Evolutionary conservation across 148 eudicot genomes (phyloP), one percentile per base, ranked within the genome.

Genomic region (Euryodendron excelsum): DNA sequence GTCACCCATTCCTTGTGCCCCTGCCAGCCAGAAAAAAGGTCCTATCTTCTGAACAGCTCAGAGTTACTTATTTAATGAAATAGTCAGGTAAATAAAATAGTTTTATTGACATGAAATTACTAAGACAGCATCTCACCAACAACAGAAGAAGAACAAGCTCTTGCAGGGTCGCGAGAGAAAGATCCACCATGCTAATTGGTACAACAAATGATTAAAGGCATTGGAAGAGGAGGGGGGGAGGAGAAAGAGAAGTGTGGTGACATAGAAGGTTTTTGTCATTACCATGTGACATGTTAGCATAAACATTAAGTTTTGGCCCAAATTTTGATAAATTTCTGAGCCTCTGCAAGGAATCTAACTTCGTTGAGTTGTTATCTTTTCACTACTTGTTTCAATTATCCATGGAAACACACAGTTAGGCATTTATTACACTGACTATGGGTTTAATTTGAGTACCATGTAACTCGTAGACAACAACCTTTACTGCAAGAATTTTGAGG

Each of bases 1-100:
- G 97, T 89, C 53, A 93, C 88, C 99, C 99, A 95, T 82, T 95
- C 97, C 86, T 93, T 95, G 85, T 93, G 99, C 71, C 99, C 99
- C 99, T 95, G 82, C 62, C 75, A 50, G 63, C 72, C 27, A 14
- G 53, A 48, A 10, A 67, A 50, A 73, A 69, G 10, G 34, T 23
- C 37, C 23, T 7, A 41, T 30, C 27, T 59, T 55, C 75, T 41
- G 45, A 33, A 37, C 27, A 39, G 18, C 25, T 17, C 10, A 44
- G 28, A 47, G 56, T 63, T 60, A 75, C 58, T 75, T 20, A 31
- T 47, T 33, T 52, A 33, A 30, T 61, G 23, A 17, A 61, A 61
- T 2, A 28, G 20, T 4, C n/a, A 44, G 39, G 23, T 41, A 41
- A 75, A 60, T 34, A 74, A 39, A 73, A 1, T 27, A 60, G 53